A percentile compares a stretch with the other conserved stretches of the same genome.
phyloP scores from a whole-genome alignment of 2,329 filamentous ascomycete genomes.

The Microcera coccophila region DNA sequence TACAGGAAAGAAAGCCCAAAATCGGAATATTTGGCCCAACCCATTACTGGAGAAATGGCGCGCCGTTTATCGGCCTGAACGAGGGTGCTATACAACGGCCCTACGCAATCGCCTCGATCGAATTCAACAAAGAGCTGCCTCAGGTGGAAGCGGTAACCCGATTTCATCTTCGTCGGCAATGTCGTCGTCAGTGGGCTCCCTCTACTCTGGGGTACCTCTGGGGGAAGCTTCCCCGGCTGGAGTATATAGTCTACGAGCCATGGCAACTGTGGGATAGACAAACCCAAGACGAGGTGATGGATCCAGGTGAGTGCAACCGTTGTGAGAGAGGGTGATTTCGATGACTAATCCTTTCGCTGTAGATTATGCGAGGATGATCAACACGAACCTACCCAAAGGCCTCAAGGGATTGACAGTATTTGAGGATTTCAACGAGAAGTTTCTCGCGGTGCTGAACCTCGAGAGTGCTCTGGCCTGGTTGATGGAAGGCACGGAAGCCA shows the following conservation, averaged over 20 bases:
- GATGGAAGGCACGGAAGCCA: not conserved
- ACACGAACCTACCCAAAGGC: not conserved
- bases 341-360: constrained; percentile 1
- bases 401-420: constrained; percentile 23
- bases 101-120: constrained; percentile 1
- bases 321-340: too few relatives aligned
- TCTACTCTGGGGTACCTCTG: constrained; percentile 2
- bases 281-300: too few relatives aligned
- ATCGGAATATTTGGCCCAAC: constrained; percentile 13
- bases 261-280: constrained; percentile 5
- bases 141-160: constrained; percentile 10
- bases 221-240: constrained; percentile 10
- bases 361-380: constrained; percentile 3
- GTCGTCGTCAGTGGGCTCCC: constrained; percentile 7
- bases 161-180: constrained; percentile 11
- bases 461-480: not conserved
- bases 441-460: constrained; percentile 7
- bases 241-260: constrained; percentile 11
- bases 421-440: constrained; percentile 16
- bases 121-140: constrained; percentile 4
- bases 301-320: too few relatives aligned
- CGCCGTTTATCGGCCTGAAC: constrained; percentile 5
- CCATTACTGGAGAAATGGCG: constrained; percentile 12
- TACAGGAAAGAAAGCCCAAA: constrained; percentile 2
- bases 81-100: constrained; percentile 6